Base-by-base conservation (phyloP, 2,329 filamentous ascomycete species). In the Huntiella abstrusa region DNA sequence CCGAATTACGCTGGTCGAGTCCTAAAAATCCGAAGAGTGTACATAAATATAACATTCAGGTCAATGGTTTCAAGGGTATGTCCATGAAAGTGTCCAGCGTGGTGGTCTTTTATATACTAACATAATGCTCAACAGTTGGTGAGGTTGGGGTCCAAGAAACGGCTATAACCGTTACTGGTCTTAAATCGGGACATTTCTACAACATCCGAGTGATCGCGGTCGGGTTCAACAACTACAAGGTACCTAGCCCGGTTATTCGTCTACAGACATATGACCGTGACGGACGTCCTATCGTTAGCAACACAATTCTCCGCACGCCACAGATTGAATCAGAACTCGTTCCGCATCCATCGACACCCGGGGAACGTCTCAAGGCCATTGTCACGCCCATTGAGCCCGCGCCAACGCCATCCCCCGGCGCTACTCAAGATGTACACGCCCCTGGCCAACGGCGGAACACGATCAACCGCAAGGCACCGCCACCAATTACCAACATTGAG, bases 161-260 rank as follows among this genome's bases (percentile, higher is more conserved):
- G 0, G 83, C 51, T 12, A 52, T 95, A 45, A 87, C 83, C 40
- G 86, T 98, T 47, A 86, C 82, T 32, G 85, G 87, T 35, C 69
- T 98, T 5, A 79, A 81, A 55, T 86, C 91, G 0, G 78, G 81
- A 53, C 83, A 83, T 55, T 92, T 87, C 56, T 96, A 96, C 63
- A 92, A 93, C 53, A 79, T 98, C 22, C 80, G 88, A 50, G 84
- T 96, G 46, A 83, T 95, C 54, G 85, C 88, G 35, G 81, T 95
- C 46, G 93, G 88, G 42, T 75, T 80, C 28, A 85, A 87, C 54
- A 92, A 91, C 60, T 96, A 96, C 56, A 85, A 93, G 57, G 85
- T 87, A 1, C 82, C 84, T 34, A 95, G 91, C 59, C 71, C 77
- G 4, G 76, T 92, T 34, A 78, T 96, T 52, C 81, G 91, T 46